phyloP scores from a whole-genome alignment of 2,329 filamentous ascomycete species.

The Onygena corvina region DNA sequence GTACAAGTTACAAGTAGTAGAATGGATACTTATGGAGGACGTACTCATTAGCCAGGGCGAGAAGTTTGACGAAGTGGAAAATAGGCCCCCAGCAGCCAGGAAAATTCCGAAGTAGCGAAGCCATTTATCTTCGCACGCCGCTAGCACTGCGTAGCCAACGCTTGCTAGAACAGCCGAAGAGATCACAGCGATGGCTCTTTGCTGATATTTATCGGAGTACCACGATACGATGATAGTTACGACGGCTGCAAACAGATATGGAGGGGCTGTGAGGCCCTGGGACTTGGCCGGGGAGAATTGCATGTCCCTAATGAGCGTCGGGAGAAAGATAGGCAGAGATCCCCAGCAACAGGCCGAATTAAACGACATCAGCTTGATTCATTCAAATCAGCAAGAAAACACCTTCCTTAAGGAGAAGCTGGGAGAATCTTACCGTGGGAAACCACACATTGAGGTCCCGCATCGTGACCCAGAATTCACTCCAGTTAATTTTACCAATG shows the following conservation, averaged over 20 bases:
- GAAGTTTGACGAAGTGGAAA: constrained; percentile 57
- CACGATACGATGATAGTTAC: constrained; percentile 50
- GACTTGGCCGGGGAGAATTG: constrained; percentile 56
- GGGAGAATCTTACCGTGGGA: constrained; percentile 27
- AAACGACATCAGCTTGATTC: constrained; percentile 36
- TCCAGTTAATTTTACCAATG: constrained; percentile 29
- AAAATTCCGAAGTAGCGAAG: constrained; percentile 44
- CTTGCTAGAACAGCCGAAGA: constrained; percentile 46
- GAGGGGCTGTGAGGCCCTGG: constrained; percentile 60
- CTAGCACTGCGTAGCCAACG: constrained; percentile 54
- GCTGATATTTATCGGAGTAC: constrained; percentile 52
- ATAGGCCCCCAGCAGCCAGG: constrained; percentile 49
- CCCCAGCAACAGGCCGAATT: constrained; percentile 53
- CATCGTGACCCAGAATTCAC: constrained; percentile 37
- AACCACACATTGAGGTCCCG: constrained; percentile 40
- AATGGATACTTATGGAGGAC: constrained; percentile 10
- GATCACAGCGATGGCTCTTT: constrained; percentile 51
- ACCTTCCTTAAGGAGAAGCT: too few species aligned
- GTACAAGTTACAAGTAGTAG: constrained; percentile 35
- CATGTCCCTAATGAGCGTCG: constrained; percentile 53
- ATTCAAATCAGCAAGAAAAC: too few species aligned
- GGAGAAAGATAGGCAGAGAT: constrained; percentile 53
- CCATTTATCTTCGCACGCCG: constrained; percentile 41
- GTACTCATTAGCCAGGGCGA: constrained; percentile 53
- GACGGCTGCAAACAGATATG: constrained; percentile 56